Percentiles rank a stretch among this genome's conserved stretches.
phyloP scores from a whole-genome alignment of 116 monocot species.

The Phalaenopsis hybrid region DNA sequence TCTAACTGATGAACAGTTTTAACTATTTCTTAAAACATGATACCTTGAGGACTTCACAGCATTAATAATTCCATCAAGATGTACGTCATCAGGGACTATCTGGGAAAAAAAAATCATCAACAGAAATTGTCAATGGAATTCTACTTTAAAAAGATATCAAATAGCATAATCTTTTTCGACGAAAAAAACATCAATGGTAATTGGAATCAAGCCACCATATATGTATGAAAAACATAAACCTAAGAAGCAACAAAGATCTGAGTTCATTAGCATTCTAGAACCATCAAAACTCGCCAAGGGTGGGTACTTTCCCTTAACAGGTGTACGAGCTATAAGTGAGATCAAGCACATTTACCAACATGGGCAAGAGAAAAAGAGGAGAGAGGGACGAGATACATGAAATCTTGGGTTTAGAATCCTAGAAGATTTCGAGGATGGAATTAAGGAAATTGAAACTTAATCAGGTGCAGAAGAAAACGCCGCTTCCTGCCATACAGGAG shows the following conservation, averaged over 20 bases:
- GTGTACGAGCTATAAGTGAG: too few relatives aligned
- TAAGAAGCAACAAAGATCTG: not conserved
- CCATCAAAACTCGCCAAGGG: not conserved
- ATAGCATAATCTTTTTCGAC: not conserved
- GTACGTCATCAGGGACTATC: conserved; percentile 5
- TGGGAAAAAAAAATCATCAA: not conserved
- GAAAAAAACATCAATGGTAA: not conserved
- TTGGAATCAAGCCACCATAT: not conserved
- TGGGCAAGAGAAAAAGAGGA: too few relatives aligned
- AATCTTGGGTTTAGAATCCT: too few relatives aligned
- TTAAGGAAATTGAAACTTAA: too few relatives aligned
- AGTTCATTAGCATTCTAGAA: not conserved
- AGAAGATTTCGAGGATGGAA: too few relatives aligned
- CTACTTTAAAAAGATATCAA: not conserved
- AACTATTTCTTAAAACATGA: not conserved
- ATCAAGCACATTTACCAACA: too few relatives aligned
- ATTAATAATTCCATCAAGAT: conserved; percentile 8
- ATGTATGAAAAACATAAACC: not conserved
- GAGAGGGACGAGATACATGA: too few relatives aligned
- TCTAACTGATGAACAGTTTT: not conserved
- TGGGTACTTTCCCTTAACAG: too few relatives aligned
- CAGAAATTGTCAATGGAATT: not conserved
- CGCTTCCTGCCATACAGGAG: too few relatives aligned
- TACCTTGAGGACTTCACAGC: conserved; percentile 7
- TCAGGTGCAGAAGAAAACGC: too few relatives aligned